Evolutionary conservation across 179 eudicot species (phyloP), one percentile per base, ranked within the genome.

Genomic region (Spergularia azorica): DNA sequence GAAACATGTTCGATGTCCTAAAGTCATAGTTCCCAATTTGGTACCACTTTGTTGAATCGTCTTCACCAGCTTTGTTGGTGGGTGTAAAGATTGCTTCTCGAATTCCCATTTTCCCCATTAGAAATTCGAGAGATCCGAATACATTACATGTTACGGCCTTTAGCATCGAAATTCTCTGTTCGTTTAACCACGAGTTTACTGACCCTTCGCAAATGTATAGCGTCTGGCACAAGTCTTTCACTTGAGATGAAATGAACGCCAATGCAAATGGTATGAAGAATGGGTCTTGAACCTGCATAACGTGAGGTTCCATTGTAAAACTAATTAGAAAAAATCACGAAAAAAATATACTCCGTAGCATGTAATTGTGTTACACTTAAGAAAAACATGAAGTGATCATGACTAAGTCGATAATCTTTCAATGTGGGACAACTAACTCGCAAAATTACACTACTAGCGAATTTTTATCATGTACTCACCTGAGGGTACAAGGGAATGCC

Each of bases 1-100:
- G 78, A 15, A 89, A 79, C 76, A 69, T 72, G 13, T 70, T 67
- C 7, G 95, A 79, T 58, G 87, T 77, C 70, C 82, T 87, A 21
- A 91, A 93, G 83, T 93, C 87, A 52, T 71, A 85, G 14, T 43
- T 80, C 3, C 90, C 97, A 80, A 81, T 79, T 65, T 85, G 75
- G 76, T 93, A 91, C 60, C 72, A 76, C 50, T 86, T 81, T 1
- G 4, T 54, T 74, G 81, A 74, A 59, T 87, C 87, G 0, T 84
- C 86, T 20, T 85, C 87, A 0, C 41, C 71, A 12, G 75, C 89
- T 67, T 93, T 93, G 58, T 83, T 85, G 3, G 97, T 93, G 8
- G 85, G 85, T 59, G 69, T 51, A 75, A 91, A 93, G 16, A 17
- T 85, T 17, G 90, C 84, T 73, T 89, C 70, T 60, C 71, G 75